These are phyloP conservation scores for Pittosporum tobira DNA, from an alignment of 129 eudicot species.

Conservation along the genomic window DNA sequence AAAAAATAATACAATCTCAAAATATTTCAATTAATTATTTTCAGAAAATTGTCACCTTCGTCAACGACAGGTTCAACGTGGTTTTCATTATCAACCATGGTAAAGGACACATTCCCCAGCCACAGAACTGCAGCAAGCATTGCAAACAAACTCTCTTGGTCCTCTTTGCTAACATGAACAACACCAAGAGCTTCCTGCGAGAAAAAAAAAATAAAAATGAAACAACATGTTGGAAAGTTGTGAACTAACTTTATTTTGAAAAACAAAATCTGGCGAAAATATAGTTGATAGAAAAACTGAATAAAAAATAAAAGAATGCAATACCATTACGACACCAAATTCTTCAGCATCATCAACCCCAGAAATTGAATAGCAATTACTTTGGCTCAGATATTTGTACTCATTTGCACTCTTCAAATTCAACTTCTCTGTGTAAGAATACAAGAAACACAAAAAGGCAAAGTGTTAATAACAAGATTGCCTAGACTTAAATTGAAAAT, in stretches of 20 bases:
- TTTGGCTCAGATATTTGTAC: constrained; percentile 75
- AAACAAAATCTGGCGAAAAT: background rate
- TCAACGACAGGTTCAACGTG: constrained; percentile 83
- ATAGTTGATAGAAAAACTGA: constrained; percentile 4
- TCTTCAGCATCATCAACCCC: constrained; percentile 96
- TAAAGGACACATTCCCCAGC: constrained; percentile 80
- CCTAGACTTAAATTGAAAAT: background rate
- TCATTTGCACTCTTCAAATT: constrained; percentile 55
- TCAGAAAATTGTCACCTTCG: constrained; percentile 52
- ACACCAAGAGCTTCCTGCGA: constrained; percentile 97
- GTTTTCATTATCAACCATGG: constrained; percentile 69
- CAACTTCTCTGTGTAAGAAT: constrained; percentile 54
- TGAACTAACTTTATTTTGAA: background rate
- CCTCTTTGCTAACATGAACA: constrained; percentile 86
- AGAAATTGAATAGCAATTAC: constrained; percentile 75
- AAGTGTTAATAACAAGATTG: background rate
- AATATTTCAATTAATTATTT: constrained; percentile 2
- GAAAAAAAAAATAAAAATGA: constrained; percentile 9
- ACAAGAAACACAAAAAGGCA: background rate
- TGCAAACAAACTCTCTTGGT: constrained; percentile 81
- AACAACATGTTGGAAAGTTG: background rate
- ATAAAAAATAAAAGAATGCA: background rate
- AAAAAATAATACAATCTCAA: background rate
- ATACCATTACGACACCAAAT: constrained; percentile 67
- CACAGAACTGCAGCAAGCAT: constrained; percentile 96